Percentiles rank a stretch among this genome's conserved stretches.
Conservation (phyloP, 2,329 filamentous ascomycete species). For the Ophiostoma piceae region DNA sequence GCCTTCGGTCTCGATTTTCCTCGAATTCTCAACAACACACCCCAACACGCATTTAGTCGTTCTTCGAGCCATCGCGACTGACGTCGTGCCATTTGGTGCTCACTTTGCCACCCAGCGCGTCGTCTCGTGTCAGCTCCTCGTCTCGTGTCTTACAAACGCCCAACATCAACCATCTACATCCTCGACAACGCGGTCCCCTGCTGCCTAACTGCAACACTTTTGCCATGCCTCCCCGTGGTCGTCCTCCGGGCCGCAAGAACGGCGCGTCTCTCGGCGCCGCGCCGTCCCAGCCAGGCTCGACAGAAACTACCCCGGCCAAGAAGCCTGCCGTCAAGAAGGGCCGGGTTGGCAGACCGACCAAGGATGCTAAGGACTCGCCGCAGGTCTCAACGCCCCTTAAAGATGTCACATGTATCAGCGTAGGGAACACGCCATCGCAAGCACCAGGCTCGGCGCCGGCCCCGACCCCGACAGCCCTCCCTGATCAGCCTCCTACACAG, state of each 20-base stretch:
- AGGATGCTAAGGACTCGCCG: not conserved
- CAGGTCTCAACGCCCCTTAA: not conserved
- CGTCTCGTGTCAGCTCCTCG: not conserved
- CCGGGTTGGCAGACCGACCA: constrained; percentile 13
- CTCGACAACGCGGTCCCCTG: not conserved
- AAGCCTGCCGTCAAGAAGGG: not conserved
- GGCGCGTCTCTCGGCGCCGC: constrained; percentile 14
- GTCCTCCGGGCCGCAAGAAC: constrained; percentile 26
- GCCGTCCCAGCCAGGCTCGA: not conserved
- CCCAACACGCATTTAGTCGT: not conserved
- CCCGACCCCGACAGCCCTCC: not conserved
- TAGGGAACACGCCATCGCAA: not conserved
- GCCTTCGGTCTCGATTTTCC: not conserved
- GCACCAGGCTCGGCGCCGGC: not conserved
- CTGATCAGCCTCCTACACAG: not conserved
- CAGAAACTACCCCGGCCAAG: constrained; percentile 11
- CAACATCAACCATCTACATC: not conserved
- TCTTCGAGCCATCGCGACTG: not conserved
- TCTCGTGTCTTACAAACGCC: not conserved
- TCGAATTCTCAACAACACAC: not conserved
- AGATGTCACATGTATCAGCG: not conserved
- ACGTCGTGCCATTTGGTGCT: not conserved
- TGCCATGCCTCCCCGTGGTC: constrained; percentile 25
- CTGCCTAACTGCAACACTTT: not conserved
- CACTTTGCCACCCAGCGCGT: not conserved